Conservation (phyloP, 441 rosid species). For the Francoa sonchifolia region DNA sequence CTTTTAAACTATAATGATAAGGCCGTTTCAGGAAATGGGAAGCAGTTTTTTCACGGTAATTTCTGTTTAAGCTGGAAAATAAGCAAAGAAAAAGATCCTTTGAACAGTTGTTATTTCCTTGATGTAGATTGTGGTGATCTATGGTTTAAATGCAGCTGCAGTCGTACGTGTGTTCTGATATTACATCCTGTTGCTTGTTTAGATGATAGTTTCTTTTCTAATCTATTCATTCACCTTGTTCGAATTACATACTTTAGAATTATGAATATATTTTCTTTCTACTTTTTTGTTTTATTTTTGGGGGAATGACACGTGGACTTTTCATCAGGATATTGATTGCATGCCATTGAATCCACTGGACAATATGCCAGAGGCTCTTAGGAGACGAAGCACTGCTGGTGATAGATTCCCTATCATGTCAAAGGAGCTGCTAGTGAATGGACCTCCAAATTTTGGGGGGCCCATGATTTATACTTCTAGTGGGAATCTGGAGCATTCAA, state of each 20-base stretch:
- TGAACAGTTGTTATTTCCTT: too few relatives aligned
- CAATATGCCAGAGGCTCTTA: slow-evolving; percentile 85
- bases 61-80: too few relatives aligned
- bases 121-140: too few relatives aligned
- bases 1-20: too few relatives aligned
- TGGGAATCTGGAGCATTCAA: slow-evolving; percentile 30
- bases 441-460: slow-evolving; percentile 32
- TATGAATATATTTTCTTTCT: too few relatives aligned
- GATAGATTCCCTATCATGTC: slow-evolving; percentile 32
- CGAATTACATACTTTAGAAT: too few relatives aligned
- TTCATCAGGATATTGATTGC: slow-evolving; percentile 82
- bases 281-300: not conserved
- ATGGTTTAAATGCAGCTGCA: too few relatives aligned
- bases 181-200: not conserved
- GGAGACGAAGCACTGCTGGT: slow-evolving; percentile 32
- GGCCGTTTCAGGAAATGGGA: too few relatives aligned
- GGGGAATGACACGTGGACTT: not conserved
- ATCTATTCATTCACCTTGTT: too few relatives aligned
- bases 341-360: slow-evolving; percentile 85
- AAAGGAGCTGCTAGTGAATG: slow-evolving; percentile 39
- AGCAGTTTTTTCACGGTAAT: too few relatives aligned
- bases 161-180: too few relatives aligned
- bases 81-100: too few relatives aligned
- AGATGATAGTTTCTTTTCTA: not conserved
- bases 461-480: slow-evolving; percentile 29